Conservation (phyloP, 805 yeast species). For the Candida jianshihensis region DNA sequence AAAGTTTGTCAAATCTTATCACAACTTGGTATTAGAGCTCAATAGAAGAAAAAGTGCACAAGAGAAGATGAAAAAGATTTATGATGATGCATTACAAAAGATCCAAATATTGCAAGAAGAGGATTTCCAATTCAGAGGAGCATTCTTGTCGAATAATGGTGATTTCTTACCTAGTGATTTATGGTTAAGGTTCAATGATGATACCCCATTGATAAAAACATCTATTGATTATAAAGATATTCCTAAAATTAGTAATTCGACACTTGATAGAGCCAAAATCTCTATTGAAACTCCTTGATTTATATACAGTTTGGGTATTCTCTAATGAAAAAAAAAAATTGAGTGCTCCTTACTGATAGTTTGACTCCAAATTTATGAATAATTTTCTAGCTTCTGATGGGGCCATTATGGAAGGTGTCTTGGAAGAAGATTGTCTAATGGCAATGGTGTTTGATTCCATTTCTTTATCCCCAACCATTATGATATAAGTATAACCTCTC, state of each 20-base stretch:
- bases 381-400: constrained; percentile 43
- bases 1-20: constrained; percentile 45
- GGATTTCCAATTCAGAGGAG: constrained; percentile 36
- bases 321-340: too few relatives aligned
- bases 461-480: constrained; percentile 88
- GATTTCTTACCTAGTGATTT: constrained; percentile 49
- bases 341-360: constrained; percentile 29
- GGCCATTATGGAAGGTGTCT: constrained; percentile 36
- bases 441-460: constrained; percentile 51
- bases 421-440: constrained; percentile 50
- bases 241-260: constrained; percentile 18
- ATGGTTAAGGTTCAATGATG: constrained; percentile 38
- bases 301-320: background rate
- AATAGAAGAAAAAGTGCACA: constrained; percentile 41
- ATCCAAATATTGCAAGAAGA: constrained; percentile 32
- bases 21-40: constrained; percentile 44
- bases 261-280: constrained; percentile 1
- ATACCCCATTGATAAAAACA: constrained; percentile 15
- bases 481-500: constrained; percentile 70
- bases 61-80: constrained; percentile 30
- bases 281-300: background rate
- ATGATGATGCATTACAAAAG: constrained; percentile 34
- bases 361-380: constrained; percentile 50
- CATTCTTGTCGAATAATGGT: constrained; percentile 42
- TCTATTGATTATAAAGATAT: constrained; percentile 12